Evolutionary conservation across 257 asterid species (phyloP).

Genomic region (Parsonsia alboflavescens): DNA sequence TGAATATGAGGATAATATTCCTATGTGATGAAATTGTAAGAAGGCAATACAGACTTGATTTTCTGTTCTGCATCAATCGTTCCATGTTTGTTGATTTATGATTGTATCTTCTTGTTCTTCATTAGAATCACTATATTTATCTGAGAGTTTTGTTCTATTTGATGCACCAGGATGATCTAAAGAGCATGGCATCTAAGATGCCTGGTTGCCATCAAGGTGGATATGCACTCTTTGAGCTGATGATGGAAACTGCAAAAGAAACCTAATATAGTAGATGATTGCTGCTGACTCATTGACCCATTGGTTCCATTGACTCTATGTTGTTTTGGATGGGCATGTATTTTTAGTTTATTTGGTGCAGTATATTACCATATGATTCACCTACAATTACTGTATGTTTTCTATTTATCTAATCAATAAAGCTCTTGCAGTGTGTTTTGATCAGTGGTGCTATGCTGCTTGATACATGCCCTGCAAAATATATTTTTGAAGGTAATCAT

Average conservation of each 20-base stretch:
- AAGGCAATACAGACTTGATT: neutral
- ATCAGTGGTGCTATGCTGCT: neutral
- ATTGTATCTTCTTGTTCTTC: neutral
- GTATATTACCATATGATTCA: neutral
- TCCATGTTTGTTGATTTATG: neutral
- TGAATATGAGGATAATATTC: no score
- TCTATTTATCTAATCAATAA: neutral
- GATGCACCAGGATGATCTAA: slow-evolving; percentile 51
- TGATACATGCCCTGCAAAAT: neutral
- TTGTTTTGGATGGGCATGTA: neutral
- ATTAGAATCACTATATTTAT: neutral
- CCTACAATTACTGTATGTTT: neutral
- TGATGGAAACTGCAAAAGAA: slow-evolving; percentile 34
- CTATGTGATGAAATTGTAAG: neutral
- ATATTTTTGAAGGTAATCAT: neutral
- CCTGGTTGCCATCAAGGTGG: slow-evolving; percentile 98
- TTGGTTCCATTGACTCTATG: neutral
- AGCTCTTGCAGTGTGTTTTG: neutral
- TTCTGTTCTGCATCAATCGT: neutral
- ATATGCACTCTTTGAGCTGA: slow-evolving; percentile 67
- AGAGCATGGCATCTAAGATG: slow-evolving; percentile 48
- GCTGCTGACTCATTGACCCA: neutral
- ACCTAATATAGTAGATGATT: neutral
- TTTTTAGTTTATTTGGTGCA: neutral
- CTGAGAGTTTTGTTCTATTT: neutral